Evolutionary conservation across 495 filamentous ascomycete genomes (phyloP), one percentile per base, ranked within the genome.

Genomic region (Glarea lozoyensis): DNA sequence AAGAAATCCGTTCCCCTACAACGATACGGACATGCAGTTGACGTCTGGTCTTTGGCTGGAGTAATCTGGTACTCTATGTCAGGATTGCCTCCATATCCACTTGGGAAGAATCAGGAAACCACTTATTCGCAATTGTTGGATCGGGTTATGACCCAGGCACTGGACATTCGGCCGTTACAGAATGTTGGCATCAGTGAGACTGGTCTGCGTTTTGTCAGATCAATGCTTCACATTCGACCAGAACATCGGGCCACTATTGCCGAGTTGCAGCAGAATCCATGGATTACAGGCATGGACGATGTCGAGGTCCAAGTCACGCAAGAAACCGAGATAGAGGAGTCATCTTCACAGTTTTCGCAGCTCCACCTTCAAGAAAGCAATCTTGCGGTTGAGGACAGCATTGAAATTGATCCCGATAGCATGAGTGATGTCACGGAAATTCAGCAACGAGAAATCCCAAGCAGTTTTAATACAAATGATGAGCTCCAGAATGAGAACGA

Each of bases 31-130:
- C 82, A 94, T 39, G 83, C 86, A 3, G 86, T 96, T 16, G 92
- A 98, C 55, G 83, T 92, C 49, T 98, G 89, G 88, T 94, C 90
- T 10, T 72, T 94, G 31, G 93, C 84, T 23, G 90, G 86, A 24
- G 92, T 98, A 1, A 64, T 97, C 4, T 97, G 84, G 60, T 86
- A 82, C 49, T 62, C 87, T 16, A 66, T 97, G 15, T 85, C 76
- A 11, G 75, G 76, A 20, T 68, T 72, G 33, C 81, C 92, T 10
- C 88, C 93, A 4, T 96, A 82, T 56, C 78, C 78, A 3, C 88
- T 84, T 16, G n/a, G n/a, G n/a, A 73, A 65, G 47, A 69, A 54
- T 29, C n/a, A n/a, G n/a, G 69, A 68, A 15, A 64, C 64, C 16
- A 65, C 60, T 30, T 67, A 73, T 53, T 68, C 65, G 4, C 67